Percentiles rank a stretch among this genome's conserved stretches.
Evolutionary conservation across 257 asterid species (phyloP).

Genomic region (Lantana camara): DNA sequence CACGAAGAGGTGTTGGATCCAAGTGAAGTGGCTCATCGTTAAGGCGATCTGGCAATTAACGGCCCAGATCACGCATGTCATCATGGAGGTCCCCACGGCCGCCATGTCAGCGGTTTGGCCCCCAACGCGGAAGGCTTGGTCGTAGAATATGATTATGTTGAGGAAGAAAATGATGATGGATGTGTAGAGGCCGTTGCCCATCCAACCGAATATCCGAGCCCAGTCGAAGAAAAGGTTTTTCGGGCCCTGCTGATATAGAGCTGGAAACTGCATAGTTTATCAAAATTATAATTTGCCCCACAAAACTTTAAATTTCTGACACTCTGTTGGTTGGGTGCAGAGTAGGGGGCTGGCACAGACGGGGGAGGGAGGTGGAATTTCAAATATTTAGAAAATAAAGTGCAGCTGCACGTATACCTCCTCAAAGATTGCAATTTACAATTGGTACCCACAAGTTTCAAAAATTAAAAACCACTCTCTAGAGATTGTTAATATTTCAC

Average conservation of each 20-base stretch:
- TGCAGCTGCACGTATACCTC: no score
- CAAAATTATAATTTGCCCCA: no score
- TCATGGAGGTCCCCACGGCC: conserved; percentile 88
- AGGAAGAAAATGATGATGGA: conserved; percentile 79
- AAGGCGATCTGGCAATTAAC: conserved; percentile 89
- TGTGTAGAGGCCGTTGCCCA: conserved; percentile 84
- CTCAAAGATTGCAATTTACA: no score
- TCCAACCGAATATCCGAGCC: conserved; percentile 89
- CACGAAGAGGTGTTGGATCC: conserved; percentile 83
- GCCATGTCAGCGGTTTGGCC: conserved; percentile 94
- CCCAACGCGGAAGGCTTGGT: conserved; percentile 81
- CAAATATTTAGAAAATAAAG: no score
- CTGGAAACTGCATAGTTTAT: conserved; percentile 73
- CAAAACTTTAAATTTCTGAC: no score
- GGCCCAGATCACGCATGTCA: conserved; percentile 90
- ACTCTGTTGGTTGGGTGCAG: no score
- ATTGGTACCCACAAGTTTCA: no score
- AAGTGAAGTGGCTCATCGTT: conserved; percentile 92
- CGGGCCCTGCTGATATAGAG: conserved; percentile 95
- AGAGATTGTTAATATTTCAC: no score
- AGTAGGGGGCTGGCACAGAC: no score
- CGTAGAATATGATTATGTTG: conserved; percentile 67
- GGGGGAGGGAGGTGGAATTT: no score
- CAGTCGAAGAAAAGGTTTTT: conserved; percentile 88
- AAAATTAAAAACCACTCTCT: no score